A percentile compares a stretch with the other conserved stretches of the same genome.
phyloP scores from a whole-genome alignment of 192 early-diverging fungal species.

The Podila epicladia region DNA sequence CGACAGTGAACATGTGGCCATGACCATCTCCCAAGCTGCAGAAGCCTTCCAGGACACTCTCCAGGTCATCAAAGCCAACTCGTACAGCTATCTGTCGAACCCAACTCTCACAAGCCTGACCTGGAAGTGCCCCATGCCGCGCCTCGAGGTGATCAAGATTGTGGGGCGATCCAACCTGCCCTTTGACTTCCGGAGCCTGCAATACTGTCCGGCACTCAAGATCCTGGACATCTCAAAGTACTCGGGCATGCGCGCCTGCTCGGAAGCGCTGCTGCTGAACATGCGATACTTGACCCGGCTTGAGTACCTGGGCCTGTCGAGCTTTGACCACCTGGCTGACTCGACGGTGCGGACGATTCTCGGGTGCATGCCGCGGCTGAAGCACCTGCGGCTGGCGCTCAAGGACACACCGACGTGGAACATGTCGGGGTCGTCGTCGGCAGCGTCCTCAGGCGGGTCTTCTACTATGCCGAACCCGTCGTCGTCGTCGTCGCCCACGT shows the following conservation, averaged over 20 bases:
- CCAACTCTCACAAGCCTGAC: slow-evolving; percentile 9
- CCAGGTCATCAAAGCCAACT: slow-evolving; percentile 49
- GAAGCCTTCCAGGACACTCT: slow-evolving; percentile 48
- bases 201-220: slow-evolving; percentile 36
- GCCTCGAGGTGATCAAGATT: slow-evolving; percentile 27
- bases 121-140: slow-evolving; percentile 28
- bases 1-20: slow-evolving; percentile 38
- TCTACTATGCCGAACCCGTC: background rate
- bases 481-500: slow-evolving; percentile 8
- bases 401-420: slow-evolving; percentile 22
- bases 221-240: slow-evolving; percentile 46
- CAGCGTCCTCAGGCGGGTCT: background rate
- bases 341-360: slow-evolving; percentile 40
- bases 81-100: slow-evolving; percentile 22
- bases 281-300: slow-evolving; percentile 32
- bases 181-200: slow-evolving; percentile 38
- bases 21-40: slow-evolving; percentile 40
- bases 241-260: slow-evolving; percentile 38
- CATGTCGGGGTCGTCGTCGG: slow-evolving; percentile 2
- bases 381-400: slow-evolving; percentile 36
- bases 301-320: slow-evolving; percentile 44
- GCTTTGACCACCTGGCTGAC: slow-evolving; percentile 47
- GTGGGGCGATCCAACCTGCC: slow-evolving; percentile 47
- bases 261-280: slow-evolving; percentile 29
- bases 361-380: slow-evolving; percentile 43